phyloP scores from a whole-genome alignment of 169 alveolate genomes.

The Cryptosporidium bovis region DNA sequence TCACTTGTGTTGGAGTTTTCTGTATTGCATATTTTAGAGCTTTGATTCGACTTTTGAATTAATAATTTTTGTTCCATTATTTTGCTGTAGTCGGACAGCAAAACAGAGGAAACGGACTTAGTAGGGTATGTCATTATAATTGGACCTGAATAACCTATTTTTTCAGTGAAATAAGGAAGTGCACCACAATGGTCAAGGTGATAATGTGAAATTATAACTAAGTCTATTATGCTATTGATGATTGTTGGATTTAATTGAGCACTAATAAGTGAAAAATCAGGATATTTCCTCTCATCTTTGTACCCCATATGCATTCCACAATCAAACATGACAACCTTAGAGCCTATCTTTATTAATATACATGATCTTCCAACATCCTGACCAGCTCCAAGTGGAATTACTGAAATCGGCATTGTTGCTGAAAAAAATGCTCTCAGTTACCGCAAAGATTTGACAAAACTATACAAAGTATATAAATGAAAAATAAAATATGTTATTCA shows the following conservation, averaged over 20 bases:
- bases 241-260: constrained; percentile 43
- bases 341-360: constrained; percentile 91
- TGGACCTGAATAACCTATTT: constrained; percentile 93
- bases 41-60: constrained; percentile 79
- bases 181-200: constrained; percentile 99
- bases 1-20: constrained; percentile 75
- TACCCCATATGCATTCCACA: constrained; percentile 97
- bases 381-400: constrained; percentile 95
- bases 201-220: constrained; percentile 95
- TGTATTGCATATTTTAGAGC: constrained; percentile 67
- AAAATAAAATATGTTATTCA: not conserved
- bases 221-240: constrained; percentile 84
- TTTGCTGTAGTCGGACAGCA: constrained; percentile 95
- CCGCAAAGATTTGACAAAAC: not conserved
- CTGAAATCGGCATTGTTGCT: constrained; percentile 52
- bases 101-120: constrained; percentile 94
- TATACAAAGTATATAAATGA: not conserved
- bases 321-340: constrained; percentile 94
- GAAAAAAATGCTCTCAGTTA: not conserved
- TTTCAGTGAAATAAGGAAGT: constrained; percentile 96
- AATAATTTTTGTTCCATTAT: constrained; percentile 82
- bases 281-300: constrained; percentile 93
- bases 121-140: constrained; percentile 96
- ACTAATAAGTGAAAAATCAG: constrained; percentile 87
- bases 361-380: constrained; percentile 99